Evolutionary conservation across 2,329 filamentous ascomycete species (phyloP).

Genomic region (Arthrocladium fulminans): DNA sequence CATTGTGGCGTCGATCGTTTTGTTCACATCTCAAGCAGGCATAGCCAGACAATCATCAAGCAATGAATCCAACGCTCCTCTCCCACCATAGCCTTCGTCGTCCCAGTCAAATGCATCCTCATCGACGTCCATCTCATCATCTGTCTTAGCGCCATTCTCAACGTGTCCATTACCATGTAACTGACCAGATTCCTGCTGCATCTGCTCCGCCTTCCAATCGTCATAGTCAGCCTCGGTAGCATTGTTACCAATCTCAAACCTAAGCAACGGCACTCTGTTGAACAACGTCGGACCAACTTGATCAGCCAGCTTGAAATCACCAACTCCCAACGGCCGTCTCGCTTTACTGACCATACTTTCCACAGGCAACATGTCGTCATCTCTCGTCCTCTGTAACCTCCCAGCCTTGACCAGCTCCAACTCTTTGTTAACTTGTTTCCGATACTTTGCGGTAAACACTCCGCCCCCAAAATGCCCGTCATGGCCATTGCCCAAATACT

Average conservation of each 20-base stretch:
- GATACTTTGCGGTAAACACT: constrained; percentile 73
- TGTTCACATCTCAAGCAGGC: constrained; percentile 7
- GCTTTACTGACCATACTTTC: constrained; percentile 69
- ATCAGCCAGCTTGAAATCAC: constrained; percentile 67
- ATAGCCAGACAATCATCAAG: constrained; percentile 34
- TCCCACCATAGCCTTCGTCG: constrained; percentile 39
- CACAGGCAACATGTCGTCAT: constrained; percentile 65
- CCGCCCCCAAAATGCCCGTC: constrained; percentile 42
- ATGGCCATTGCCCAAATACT: constrained; percentile 46
- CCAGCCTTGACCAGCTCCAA: constrained; percentile 66
- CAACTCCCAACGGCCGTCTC: constrained; percentile 63
- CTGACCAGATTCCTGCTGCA: constrained; percentile 24
- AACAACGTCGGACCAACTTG: constrained; percentile 68
- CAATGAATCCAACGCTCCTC: constrained; percentile 26
- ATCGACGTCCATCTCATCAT: constrained; percentile 29
- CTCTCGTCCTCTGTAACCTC: constrained; percentile 62
- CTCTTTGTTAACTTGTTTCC: constrained; percentile 63
- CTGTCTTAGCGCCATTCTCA: constrained; percentile 9
- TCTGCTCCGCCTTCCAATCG: constrained; percentile 41
- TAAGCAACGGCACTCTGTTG: constrained; percentile 66
- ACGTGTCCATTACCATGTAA: constrained; percentile 14
- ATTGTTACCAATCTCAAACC: constrained; percentile 58
- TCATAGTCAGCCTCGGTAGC: constrained; percentile 72
- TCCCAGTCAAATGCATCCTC: constrained; percentile 53
- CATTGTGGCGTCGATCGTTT: not conserved